phyloP scores from a whole-genome alignment of 345 rosid genomes.

The Excoecaria cochinchinensis region DNA sequence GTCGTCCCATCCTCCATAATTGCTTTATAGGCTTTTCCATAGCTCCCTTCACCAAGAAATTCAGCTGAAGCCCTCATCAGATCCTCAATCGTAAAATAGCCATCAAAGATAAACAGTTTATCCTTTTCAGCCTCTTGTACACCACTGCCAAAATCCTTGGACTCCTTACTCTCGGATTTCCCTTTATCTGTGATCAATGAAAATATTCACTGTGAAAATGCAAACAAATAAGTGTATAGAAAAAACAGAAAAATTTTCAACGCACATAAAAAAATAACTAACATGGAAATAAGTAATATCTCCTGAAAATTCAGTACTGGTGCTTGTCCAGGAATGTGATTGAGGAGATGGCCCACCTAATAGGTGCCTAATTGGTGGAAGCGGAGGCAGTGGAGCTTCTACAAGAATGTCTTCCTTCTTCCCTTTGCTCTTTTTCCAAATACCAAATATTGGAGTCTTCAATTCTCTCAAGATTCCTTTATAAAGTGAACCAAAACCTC shows the following conservation, averaged over 20 bases:
- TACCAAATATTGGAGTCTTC: no score
- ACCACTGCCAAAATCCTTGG: slow-evolving; percentile 75
- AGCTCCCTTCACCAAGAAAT: slow-evolving; percentile 85
- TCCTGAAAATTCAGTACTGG: background rate
- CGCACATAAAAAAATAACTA: no score
- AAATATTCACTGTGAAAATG: no score
- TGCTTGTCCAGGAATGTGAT: background rate
- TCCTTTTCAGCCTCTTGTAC: slow-evolving; percentile 88
- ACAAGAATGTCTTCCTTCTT: background rate
- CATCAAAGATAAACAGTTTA: slow-evolving; percentile 67
- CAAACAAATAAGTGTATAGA: no score
- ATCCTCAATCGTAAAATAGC: slow-evolving; percentile 76
- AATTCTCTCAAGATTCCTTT: background rate
- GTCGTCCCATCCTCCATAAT: slow-evolving; percentile 71
- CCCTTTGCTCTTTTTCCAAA: no score
- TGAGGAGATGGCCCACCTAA: background rate
- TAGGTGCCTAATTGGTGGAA: background rate
- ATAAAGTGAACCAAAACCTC: no score
- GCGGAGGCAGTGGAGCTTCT: background rate
- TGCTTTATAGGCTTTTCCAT: slow-evolving; percentile 78
- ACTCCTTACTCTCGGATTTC: slow-evolving; percentile 42
- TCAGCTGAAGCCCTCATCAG: slow-evolving; percentile 86
- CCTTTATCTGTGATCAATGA: slow-evolving; percentile 26
- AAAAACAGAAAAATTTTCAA: no score
- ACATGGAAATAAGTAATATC: no score